Base-by-base conservation (phyloP, 1,284 basidiomycete species). In the Apiotrichum mycotoxinovorans region DNA sequence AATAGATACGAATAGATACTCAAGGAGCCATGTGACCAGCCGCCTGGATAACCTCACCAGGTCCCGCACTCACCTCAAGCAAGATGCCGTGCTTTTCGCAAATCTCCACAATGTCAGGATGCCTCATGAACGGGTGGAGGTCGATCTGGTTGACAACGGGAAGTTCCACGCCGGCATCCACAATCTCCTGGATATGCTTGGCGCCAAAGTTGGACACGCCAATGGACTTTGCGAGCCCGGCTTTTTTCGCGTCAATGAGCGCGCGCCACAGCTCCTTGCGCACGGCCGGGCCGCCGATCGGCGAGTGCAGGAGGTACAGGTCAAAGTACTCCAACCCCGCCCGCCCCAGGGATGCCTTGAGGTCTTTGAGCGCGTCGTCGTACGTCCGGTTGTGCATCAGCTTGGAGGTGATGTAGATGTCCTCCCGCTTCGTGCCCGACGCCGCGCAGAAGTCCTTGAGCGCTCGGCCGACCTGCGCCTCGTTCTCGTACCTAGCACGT, bases 331-430 rank as follows among this genome's bases (percentile, higher is more conserved):
- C 83, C 33, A 84, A 74, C 1, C 81, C 80, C 61, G 82, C 83
- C 47, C 76, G 76, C 25, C 81, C 74, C 18, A 87, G 72, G 1
- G 85, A 86, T 44, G 75, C 78, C 58, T 81, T 66, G 55, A 87
- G 83, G 52, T 83, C 80, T 26, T 75, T 70, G 58, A 79, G 79
- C 14, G 82, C 80, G 22, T 75, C 69, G 18, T 79, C 76, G 72
- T 84, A 84, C 44, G 27, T 80, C 37, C 77, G 71, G 68, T 88
- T 87, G 44, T 75, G 66, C 75, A 82, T 85, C 52, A 88, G 79
- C 72, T 89, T 87, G 33, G 85, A 85, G 27, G 84, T 86, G 72
- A 83, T 84, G 77, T 84, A 87, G 60, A 89, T 80, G 22, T 82
- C 81, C 9, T 78, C 76, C 34, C 85, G 83, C 43, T 81, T 80